Evolutionary conservation across 1,284 basidiomycete species (phyloP), one percentile per base, ranked within the genome.

Genomic region (Leccinum huronense): DNA sequence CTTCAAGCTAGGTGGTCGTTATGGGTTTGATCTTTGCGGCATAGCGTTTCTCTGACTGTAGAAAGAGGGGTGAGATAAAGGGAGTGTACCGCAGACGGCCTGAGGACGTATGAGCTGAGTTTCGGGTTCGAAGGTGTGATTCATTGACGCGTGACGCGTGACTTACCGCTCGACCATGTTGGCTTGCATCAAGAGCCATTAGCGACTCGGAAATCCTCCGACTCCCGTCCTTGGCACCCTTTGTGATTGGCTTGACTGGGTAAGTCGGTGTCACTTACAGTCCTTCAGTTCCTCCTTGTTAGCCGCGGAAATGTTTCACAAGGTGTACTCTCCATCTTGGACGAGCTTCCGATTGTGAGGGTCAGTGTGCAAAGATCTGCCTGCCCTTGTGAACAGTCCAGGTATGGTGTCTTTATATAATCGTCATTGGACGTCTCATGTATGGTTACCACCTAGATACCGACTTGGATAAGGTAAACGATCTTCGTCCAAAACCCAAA

Each of bases 21-120:
- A 97, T 88, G 14, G 93, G 94, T 74, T 90, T 88, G 72, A 97
- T 96, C 78, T 90, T 90, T 67, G 87, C 84, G 3, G 94, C 94
- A 68, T 94, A 91, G 65, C 80, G 79, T 71, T 90, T 87, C 76
- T 97, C 70, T 87, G 81, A 53, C 89, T 91, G 70, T 54, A 36
- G 14, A 34, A 2, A 11, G 33, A 42, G 60, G 42, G 1, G 34
- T 64, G 13, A 60, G 51, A 57, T 27, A 27, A 27, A 27, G 23
- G 23, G 23, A 27, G 23, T 27, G 23, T 27, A 27, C 23, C 23
- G 23, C 23, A 27, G 23, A 27, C 1, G 23, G 23, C 23, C 23
- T 27, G 23, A 27, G 23, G 23, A 27, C 23, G 23, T 27, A 27
- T 27, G 23, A 27, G 23, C 23, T 27, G 23, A 27, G 23, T 27